Conservation (phyloP, 108 stramenopile species). For the Schizochytrium sp. region DNA sequence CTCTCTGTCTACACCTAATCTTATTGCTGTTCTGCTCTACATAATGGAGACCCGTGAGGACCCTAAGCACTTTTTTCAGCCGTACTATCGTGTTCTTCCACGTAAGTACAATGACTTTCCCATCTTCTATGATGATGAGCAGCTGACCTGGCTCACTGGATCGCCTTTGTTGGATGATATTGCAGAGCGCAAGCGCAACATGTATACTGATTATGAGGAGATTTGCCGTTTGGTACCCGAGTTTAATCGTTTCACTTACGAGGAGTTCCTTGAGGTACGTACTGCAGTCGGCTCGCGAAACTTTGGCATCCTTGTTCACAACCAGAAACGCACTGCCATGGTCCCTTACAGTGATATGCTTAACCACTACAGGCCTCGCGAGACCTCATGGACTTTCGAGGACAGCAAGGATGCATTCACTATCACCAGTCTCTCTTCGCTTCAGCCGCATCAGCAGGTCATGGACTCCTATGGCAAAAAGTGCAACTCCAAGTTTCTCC, state of each 20-base stretch:
- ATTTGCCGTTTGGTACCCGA: constrained; percentile 87
- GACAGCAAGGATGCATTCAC: constrained; percentile 94
- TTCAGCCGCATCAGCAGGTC: constrained; percentile 86
- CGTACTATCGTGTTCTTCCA: constrained; percentile 94
- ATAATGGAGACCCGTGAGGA: constrained; percentile 74
- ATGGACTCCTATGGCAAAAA: constrained; percentile 99
- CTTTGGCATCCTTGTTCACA: constrained; percentile 95
- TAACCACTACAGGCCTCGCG: constrained; percentile 96
- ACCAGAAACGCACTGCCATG: constrained; percentile 91
- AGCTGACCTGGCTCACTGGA: constrained; percentile 86
- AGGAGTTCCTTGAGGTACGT: constrained; percentile 98
- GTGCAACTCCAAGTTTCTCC: constrained; percentile 98
- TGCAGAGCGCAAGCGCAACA: constrained; percentile 82
- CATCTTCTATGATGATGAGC: constrained; percentile 92
- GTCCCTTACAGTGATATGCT: constrained; percentile 99
- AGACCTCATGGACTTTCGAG: constrained; percentile 99
- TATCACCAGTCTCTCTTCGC: constrained; percentile 82
- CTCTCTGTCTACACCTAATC: constrained; percentile 94
- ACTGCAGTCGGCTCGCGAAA: constrained; percentile 98
- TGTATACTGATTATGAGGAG: constrained; percentile 89
- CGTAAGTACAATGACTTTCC: constrained; percentile 92
- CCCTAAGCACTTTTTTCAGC: constrained; percentile 88
- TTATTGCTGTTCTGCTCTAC: constrained; percentile 95
- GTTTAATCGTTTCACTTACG: constrained; percentile 79
- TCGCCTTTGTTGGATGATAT: constrained; percentile 88